Conservation (phyloP, 2,329 filamentous ascomycete species). For the Penicillium paneum region DNA sequence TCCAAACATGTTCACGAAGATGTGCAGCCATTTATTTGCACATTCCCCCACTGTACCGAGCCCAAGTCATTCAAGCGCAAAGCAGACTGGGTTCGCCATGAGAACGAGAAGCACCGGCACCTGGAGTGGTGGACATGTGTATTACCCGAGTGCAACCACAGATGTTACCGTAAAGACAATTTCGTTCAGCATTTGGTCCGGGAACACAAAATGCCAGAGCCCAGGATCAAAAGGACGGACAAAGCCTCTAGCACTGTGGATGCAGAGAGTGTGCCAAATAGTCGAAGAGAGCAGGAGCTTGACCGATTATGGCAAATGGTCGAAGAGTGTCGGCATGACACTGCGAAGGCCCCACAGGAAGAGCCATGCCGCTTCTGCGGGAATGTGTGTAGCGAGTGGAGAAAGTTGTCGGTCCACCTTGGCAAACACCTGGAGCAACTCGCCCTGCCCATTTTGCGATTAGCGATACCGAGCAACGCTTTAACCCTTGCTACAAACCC, state of each 20-base stretch:
- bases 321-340: conserved; percentile 72
- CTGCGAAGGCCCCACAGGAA: conserved; percentile 61
- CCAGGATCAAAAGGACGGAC: conserved; percentile 70
- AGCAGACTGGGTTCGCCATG: conserved; percentile 92
- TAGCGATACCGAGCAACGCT: conserved; percentile 45
- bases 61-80: conserved; percentile 93
- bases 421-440: conserved; percentile 94
- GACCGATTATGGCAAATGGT: conserved; percentile 75
- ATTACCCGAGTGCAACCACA: conserved; percentile 74
- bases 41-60: conserved; percentile 76
- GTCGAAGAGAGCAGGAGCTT: conserved; percentile 36
- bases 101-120: conserved; percentile 86
- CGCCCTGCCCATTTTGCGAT: conserved; percentile 70
- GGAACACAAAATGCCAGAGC: conserved; percentile 83
- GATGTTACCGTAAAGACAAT: conserved; percentile 84
- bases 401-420: conserved; percentile 88
- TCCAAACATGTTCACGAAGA: conserved; percentile 95
- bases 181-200: conserved; percentile 89
- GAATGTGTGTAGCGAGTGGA: conserved; percentile 77
- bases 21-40: conserved; percentile 89
- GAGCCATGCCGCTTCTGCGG: conserved; percentile 87
- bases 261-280: conserved; percentile 22
- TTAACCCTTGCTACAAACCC: conserved; percentile 9
- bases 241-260: conserved; percentile 42
- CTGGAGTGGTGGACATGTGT: conserved; percentile 89